Conservation (phyloP, 352 stramenopile genomes). For the Blastocystis sp. region DNA sequence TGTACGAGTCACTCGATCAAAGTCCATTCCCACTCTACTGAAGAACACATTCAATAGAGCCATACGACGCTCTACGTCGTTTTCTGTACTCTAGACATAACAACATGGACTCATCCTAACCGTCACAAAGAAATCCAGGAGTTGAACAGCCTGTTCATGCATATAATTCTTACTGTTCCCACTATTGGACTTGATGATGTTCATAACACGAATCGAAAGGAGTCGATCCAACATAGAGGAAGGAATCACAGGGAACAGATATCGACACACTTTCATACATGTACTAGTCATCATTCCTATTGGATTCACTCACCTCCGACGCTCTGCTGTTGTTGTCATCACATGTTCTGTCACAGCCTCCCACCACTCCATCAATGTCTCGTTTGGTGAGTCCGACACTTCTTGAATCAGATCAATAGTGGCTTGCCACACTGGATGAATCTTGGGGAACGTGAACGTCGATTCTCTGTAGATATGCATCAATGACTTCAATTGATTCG, state of each 20-base stretch:
- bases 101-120: background rate
- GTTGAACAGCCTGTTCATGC: background rate
- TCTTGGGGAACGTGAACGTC: slow-evolving; percentile 2
- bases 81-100: slow-evolving; percentile 8
- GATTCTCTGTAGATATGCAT: background rate
- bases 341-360: background rate
- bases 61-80: background rate
- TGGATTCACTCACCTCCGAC: background rate
- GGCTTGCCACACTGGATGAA: background rate
- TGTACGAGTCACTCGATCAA: background rate
- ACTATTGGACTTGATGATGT: background rate
- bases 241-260: background rate
- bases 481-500: background rate
- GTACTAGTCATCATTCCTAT: background rate
- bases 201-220: background rate
- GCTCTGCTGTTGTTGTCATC: background rate
- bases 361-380: slow-evolving; percentile 4
- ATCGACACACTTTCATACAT: background rate
- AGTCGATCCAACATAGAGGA: background rate
- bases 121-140: slow-evolving; percentile 1
- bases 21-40: slow-evolving; percentile 1
- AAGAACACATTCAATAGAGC: slow-evolving; percentile 4
- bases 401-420: background rate
- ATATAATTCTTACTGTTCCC: background rate
- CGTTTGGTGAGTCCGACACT: background rate